phyloP scores from a whole-genome alignment of 2,329 filamentous ascomycete species.

The Geosmithia putterillii region DNA sequence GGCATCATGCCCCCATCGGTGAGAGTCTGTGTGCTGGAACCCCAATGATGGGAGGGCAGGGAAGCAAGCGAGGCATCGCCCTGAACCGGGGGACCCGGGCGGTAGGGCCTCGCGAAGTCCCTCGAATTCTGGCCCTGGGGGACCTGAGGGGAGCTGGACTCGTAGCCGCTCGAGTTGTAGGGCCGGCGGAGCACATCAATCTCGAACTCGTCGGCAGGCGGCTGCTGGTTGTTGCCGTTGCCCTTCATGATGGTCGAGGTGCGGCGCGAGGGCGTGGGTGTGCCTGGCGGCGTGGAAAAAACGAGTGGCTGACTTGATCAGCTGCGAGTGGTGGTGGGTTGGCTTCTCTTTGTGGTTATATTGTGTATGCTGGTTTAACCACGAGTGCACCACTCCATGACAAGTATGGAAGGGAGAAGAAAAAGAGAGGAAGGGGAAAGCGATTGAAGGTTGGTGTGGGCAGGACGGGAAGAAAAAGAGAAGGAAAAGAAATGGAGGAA shows the following conservation, averaged over 20 bases:
- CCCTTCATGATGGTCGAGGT: background rate
- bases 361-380: background rate
- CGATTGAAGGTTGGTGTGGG: background rate
- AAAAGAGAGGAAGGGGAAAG: background rate
- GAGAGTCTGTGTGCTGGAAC: conserved; percentile 4
- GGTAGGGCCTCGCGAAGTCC: conserved; percentile 1
- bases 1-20: background rate
- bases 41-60: conserved; percentile 3
- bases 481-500: background rate
- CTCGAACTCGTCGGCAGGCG: conserved; percentile 7
- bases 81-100: background rate
- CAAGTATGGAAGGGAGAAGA: background rate
- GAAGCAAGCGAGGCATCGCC: background rate
- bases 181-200: conserved; percentile 5
- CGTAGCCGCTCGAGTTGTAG: background rate
- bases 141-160: background rate
- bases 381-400: background rate
- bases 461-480: background rate
- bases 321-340: background rate
- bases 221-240: background rate
- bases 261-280: background rate
- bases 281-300: background rate
- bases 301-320: background rate
- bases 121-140: background rate
- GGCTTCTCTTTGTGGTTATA: background rate